Conservation (phyloP, 2,329 filamentous ascomycete species). For the Ophiognomonia clavigignenti-juglandacearum region DNA sequence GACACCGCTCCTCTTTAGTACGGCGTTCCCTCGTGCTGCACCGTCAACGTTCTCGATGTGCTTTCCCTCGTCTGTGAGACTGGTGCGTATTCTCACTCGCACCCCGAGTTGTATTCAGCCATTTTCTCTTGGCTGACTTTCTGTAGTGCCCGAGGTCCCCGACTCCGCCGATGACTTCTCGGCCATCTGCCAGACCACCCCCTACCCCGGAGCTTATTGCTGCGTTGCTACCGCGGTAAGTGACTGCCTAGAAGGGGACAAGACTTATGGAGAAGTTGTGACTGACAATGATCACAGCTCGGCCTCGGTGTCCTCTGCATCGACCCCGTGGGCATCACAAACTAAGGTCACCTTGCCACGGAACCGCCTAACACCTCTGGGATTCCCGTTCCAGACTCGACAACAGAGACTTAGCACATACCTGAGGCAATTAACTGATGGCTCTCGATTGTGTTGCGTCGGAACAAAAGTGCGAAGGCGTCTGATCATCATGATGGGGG, state of each 20-base stretch:
- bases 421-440: background rate
- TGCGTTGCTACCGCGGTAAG: conserved; percentile 2
- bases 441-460: background rate
- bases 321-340: background rate
- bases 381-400: too few relatives aligned
- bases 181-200: background rate
- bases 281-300: background rate
- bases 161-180: background rate
- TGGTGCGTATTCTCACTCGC: background rate
- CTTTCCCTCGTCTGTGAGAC: background rate
- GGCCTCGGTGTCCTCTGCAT: conserved; percentile 3
- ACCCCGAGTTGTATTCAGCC: background rate
- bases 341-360: too few relatives aligned
- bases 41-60: background rate
- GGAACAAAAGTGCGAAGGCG: too few relatives aligned
- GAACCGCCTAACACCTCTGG: too few relatives aligned
- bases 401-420: background rate
- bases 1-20: background rate
- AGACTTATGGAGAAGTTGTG: background rate
- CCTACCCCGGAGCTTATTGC: conserved; percentile 8
- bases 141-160: background rate
- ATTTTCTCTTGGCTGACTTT: background rate
- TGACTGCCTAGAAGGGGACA: accelerated
- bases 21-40: background rate
- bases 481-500: too few relatives aligned